Base-by-base conservation (phyloP, 1,284 basidiomycete genomes). In the Anthracocystis walkeri region DNA sequence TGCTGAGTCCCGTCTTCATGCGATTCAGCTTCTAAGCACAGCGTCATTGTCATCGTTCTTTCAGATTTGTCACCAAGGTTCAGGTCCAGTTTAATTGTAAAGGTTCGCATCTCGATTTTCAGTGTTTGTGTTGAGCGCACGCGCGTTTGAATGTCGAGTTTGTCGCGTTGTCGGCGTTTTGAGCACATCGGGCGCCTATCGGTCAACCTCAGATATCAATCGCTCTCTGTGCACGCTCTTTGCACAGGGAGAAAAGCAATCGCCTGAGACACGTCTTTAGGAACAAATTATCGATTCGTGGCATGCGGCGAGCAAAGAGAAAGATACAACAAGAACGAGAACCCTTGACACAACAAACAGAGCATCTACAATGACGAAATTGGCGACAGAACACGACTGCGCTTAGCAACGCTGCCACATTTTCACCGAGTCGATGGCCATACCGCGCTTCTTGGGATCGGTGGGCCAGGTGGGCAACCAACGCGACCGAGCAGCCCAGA, bases 361-460 rank as follows among this genome's bases (percentile, higher is more conserved):
- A 57, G 31, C 20, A 52, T 18, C 12, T 29, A 51, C 25, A 25
- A 6, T 1, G 18, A 20, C 14, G 41, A 35, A 18, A 27, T 23
- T 20, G 18, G 27, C 8, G 16, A 40, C 14, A 27, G 7, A 20
- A 12, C 7, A 21, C 12, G 8, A 35, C 33, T 18, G 41, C 41
- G 35, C 33, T 46, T 42, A 75, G 60, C 73, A 75, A 10, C 72
- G 79, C 78, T 86, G 87, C 89, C 89, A 91, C 90, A 91, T 91
- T 86, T 90, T 90, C 64, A 91, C 90, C 29, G 87, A 89, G 83
- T 87, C 92, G 90, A 95, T 87, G 65, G 91, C 89, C 84, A 95
- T 88, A 0, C 91, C 91, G 49, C 92, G 89, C 42, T 65, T 57
- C 64, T 72, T 61, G 25, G 62, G 60, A 20, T 78, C 69, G 7